These are phyloP conservation scores for Gracilaria domingensis DNA, from an alignment of 23 red algal genomes.

Conservation along the genomic window DNA sequence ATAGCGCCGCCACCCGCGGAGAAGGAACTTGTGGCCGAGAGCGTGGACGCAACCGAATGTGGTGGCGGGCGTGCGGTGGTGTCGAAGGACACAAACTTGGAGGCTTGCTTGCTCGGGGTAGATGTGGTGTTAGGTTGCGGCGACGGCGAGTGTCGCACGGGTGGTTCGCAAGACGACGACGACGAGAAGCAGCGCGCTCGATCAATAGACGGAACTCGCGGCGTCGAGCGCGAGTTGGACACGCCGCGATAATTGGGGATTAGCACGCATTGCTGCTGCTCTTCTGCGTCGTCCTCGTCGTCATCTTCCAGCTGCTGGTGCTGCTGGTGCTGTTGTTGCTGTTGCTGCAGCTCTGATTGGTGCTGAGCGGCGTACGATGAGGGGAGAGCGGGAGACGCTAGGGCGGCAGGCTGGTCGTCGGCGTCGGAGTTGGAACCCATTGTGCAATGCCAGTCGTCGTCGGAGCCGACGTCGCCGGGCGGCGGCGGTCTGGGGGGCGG, in stretches of 20 bases:
- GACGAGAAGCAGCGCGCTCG: not conserved
- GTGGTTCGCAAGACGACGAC: not conserved
- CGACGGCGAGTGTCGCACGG: too few relatives aligned
- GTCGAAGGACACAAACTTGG: not conserved
- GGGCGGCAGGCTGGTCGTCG: not conserved
- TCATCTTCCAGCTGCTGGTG: not conserved
- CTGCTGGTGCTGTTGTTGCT: not conserved
- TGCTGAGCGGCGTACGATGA: too few relatives aligned
- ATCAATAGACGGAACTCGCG: not conserved
- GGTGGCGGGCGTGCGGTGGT: not conserved
- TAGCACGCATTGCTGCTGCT: constrained; percentile 10
- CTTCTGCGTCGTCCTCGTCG: not conserved
- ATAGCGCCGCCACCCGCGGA: not conserved
- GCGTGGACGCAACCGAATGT: not conserved
- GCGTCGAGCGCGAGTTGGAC: not conserved
- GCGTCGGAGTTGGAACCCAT: constrained; percentile 27
- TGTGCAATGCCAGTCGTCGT: constrained; percentile 5
- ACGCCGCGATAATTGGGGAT: constrained; percentile 39
- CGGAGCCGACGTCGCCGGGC: constrained; percentile 4
- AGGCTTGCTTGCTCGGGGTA: not conserved
- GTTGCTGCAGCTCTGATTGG: not conserved
- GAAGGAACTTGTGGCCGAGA: not conserved
- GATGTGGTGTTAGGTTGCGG: not conserved
- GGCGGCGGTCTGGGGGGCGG: not conserved
- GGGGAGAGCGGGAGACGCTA: not conserved